Base-by-base conservation (phyloP, 2,329 filamentous ascomycete genomes). In the Madurella mycetomatis region DNA sequence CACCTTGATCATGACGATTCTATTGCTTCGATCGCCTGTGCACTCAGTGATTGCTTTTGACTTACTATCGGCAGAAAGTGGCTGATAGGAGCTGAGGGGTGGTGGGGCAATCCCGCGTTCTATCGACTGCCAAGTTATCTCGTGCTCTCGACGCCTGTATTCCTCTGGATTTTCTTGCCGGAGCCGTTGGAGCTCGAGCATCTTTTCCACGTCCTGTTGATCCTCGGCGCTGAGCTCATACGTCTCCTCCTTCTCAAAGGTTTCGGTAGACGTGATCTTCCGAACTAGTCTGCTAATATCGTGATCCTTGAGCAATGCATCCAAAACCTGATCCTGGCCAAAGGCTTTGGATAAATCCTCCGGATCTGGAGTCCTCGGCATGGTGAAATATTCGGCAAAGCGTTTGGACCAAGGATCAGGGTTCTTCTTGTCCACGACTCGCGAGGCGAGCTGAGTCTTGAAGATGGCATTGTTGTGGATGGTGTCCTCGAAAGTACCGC, bases 371-470 rank as follows among this genome's bases (percentile, higher is more conserved):
- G 78, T 66, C 50, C 74, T 76, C 0, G 87, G 83, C 41, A 76
- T 71, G 37, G 79, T 80, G n/a, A 90, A 74, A 62, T 85, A 83
- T 1, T 83, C 76, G 1, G 69, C 65, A 1, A 77, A 74, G 49
- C 79, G 81, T 17, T 78, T 76, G 0, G 88, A 84, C 68, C 78
- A 82, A 8, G 87, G 83, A n/a, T 84, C 71, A 0, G 86, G 84
- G 47, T 89, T 90, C 70, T 87, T 90, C 66, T 90, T 85, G 70
- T 96, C 92, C 4, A 96, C 86, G 1, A 95, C 88, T 13, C 89
- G 83, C 40, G 81, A 83, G 4, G 89, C 83, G 43, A 96, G 76
- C 66, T 94, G 88, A 32, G 79, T 85, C 69, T 96, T 96, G 79
- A 91, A 95, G 1, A 95, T 75, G 1, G 85, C 79, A 57, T 82